Evolutionary conservation across 2,329 filamentous ascomycete species (phyloP).

Genomic region (Drechmeria coniospora): DNA sequence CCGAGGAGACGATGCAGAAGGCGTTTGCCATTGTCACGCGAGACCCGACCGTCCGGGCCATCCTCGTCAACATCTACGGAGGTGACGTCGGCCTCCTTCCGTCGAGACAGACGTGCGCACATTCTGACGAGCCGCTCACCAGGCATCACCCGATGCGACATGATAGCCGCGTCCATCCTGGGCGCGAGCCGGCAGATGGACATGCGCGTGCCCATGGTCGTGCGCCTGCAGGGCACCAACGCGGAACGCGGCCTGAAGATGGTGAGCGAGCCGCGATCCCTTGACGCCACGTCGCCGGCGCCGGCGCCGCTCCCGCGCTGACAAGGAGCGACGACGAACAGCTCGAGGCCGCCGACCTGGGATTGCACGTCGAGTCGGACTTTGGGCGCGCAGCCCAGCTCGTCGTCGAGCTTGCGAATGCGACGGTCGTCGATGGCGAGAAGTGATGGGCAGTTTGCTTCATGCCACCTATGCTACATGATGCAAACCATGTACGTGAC

Average conservation of each 20-base stretch:
- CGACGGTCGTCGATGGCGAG: too few species aligned
- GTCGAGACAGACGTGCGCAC: too few species aligned
- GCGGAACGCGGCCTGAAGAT: slow-evolving; percentile 22
- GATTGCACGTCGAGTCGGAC: slow-evolving; percentile 21
- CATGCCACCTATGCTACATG: too few species aligned
- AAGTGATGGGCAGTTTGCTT: too few species aligned
- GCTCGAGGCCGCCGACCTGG: slow-evolving; percentile 19
- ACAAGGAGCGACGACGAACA: slow-evolving; percentile 4
- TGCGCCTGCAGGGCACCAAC: slow-evolving; percentile 32
- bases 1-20: slow-evolving; percentile 61
- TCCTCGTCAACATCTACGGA: slow-evolving; percentile 43
- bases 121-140: background rate
- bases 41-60: slow-evolving; percentile 55
- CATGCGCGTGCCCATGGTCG: slow-evolving; percentile 26
- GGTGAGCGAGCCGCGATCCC: slow-evolving; percentile 11
- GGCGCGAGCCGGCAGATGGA: slow-evolving; percentile 22
- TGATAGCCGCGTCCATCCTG: slow-evolving; percentile 35
- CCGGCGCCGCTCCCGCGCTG: too few species aligned
- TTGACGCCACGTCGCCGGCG: too few species aligned
- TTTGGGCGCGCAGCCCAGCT: slow-evolving; percentile 20
- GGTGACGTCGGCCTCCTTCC: too few species aligned
- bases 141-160: slow-evolving; percentile 33
- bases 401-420: slow-evolving; percentile 16
- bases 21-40: slow-evolving; percentile 59
- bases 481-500: too few species aligned